Evolutionary conservation across 768 basidiomycete genomes (phyloP), one percentile per base, ranked within the genome.

Genomic region (Trametes gibbosa): DNA sequence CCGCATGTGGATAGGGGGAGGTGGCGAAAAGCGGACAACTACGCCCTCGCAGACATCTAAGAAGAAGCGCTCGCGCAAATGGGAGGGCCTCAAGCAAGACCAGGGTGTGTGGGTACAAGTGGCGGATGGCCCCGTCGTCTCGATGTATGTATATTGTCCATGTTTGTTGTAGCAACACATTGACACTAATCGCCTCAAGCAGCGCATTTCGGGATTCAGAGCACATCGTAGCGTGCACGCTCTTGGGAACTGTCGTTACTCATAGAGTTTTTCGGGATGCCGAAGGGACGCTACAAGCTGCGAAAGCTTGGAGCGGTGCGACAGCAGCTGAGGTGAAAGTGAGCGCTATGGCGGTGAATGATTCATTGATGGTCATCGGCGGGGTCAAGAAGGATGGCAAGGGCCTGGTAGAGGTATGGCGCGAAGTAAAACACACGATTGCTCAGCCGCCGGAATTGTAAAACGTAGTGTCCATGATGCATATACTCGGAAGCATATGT

Each of bases 111-210:
- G 80, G 27, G 62, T 74, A 42, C 80, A 84, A 56, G 76, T 85
- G 17, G 87, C 86, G 1, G 82, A 88, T 58, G 91, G 90, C 0
- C 91, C 91, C 23, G 74, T 93, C 27, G 87, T 89, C 45, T 82
- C 83, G 10, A 61, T 89, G 91, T 90, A 69, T 53, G 84, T 16
- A 5, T 29, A 10, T 48, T 48, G n/a, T n/a, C n/a, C n/a, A n/a
- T n/a, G 5, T 39, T 24, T 25, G 25, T 2, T n/a, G 24, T 29
- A 49, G 16, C 19, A 40, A 37, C n/a, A 43, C 45, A 1, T 42
- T 53, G 27, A 39, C 14, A 21, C 10, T 49, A 0, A 19, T 34
- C 9, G 1, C 10, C 5, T 10, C 10, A 32, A 5, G 10, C 42
- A 87, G 87, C 66, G 70, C 77, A 23, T 89, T 89, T 66, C 69